These are phyloP conservation scores for Cicer bijugum DNA, from an alignment of 306 rosid genomes.

Conservation along the genomic window DNA sequence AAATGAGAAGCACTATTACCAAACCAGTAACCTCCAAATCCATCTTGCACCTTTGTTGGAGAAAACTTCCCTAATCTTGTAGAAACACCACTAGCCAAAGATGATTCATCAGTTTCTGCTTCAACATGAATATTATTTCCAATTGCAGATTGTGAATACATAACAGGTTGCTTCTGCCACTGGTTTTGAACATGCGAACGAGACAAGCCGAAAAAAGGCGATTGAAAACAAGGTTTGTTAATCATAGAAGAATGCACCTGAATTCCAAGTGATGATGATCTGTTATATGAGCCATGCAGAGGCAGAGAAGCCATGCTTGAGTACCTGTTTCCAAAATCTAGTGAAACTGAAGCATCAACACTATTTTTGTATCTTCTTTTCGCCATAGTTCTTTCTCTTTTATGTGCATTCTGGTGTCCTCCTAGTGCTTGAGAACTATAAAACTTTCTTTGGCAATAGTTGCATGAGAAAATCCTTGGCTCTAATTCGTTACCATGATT, in stretches of 20 bases:
- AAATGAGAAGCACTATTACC: slow-evolving; percentile 42
- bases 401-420: slow-evolving; percentile 96
- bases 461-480: slow-evolving; percentile 83
- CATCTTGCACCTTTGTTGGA: slow-evolving; percentile 41
- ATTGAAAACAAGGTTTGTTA: slow-evolving; percentile 63
- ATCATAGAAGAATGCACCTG: slow-evolving; percentile 78
- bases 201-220: slow-evolving; percentile 40
- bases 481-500: slow-evolving; percentile 51
- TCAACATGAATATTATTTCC: slow-evolving; percentile 43
- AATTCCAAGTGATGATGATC: slow-evolving; percentile 72
- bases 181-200: slow-evolving; percentile 41
- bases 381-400: slow-evolving; percentile 80
- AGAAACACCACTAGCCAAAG: slow-evolving; percentile 39
- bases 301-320: slow-evolving; percentile 87
- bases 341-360: slow-evolving; percentile 29
- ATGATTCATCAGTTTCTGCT: slow-evolving; percentile 47
- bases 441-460: slow-evolving; percentile 88
- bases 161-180: slow-evolving; percentile 53
- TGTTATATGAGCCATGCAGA: slow-evolving; percentile 71
- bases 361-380: slow-evolving; percentile 61
- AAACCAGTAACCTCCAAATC: slow-evolving; percentile 60
- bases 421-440: slow-evolving; percentile 97
- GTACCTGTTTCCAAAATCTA: slow-evolving; percentile 54
- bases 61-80: slow-evolving; percentile 55
- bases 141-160: slow-evolving; percentile 56